A percentile compares a stretch with the other conserved stretches of the same genome.
These are phyloP conservation scores for Aegle marmelos DNA, from an alignment of 345 rosid genomes.

Conservation along the genomic window DNA sequence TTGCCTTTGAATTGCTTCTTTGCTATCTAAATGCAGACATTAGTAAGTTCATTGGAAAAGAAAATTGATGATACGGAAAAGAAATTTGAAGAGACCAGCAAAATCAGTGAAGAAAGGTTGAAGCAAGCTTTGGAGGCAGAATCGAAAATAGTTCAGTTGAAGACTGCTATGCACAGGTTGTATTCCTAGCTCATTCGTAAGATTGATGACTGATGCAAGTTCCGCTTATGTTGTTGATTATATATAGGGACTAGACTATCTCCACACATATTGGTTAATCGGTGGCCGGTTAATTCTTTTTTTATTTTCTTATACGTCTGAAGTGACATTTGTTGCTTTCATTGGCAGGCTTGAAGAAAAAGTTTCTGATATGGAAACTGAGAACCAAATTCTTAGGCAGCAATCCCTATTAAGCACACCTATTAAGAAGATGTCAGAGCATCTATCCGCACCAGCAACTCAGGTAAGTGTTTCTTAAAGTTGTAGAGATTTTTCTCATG, in stretches of 20 bases:
- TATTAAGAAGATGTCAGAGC: conserved; percentile 47
- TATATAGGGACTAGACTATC: not conserved
- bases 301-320: not conserved
- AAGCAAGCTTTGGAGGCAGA: conserved; percentile 96
- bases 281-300: not conserved
- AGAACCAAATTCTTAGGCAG: conserved; percentile 81
- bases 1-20: not conserved
- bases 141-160: conserved; percentile 73
- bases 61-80: conserved; percentile 91
- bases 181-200: not conserved
- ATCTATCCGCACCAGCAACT: conserved; percentile 44
- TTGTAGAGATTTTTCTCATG: conserved; percentile 1
- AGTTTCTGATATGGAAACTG: conserved; percentile 76
- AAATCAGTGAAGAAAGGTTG: conserved; percentile 81
- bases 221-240: not conserved
- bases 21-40: conserved; percentile 50
- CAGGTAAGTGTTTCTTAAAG: conserved; percentile 38
- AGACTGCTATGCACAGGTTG: conserved; percentile 88
- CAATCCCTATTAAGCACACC: conserved; percentile 57
- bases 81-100: conserved; percentile 73
- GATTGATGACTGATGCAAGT: not conserved
- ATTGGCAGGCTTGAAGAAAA: conserved; percentile 85
- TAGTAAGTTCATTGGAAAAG: conserved; percentile 75
- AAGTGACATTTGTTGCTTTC: conserved; percentile 16
- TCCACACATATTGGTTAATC: not conserved